Base-by-base conservation (phyloP, 2,329 filamentous ascomycete species). In the Colletotrichum sp. region DNA sequence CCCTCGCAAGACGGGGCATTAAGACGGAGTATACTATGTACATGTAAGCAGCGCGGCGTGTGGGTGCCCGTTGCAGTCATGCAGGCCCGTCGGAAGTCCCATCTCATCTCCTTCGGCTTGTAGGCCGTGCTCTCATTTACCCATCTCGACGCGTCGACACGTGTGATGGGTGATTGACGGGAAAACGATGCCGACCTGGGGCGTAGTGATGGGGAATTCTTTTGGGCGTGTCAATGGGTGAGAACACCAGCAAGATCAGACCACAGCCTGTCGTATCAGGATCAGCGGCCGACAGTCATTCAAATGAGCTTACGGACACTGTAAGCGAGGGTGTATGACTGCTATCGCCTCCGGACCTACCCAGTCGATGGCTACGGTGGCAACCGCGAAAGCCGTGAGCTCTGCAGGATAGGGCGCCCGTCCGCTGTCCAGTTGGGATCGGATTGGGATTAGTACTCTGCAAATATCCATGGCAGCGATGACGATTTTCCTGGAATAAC, bases 121-220 rank as follows among this genome's bases (percentile, higher is more conserved):
- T 38, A 30, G 30, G 43, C 30, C 55, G 28, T 32, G 21, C 38
- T 18, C n/a, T 24, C 28, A 56, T 48, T 58, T 32, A 30, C 36
- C 70, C 64, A 60, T 61, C 36, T 26, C 30, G 38, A 30, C 66
- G 71, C 66, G 66, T 70, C 58, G 66, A 73, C 71, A 38, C 38
- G 56, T 70, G 38, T 26, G 56, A 28, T 56, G 21, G 30, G 56
- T 69, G 65, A 73, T 70, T 69, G 66, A 69, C 64, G 66, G 70
- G 66, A 73, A 73, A 73, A 62, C 18, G 24, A 55, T 55, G 67
- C 58, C 43, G 58, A 58, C 32, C 34, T 18, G 48, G 15, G n/a
- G 43, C 48, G 43, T 26, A 66, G 28, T 32, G 66, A 65, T 32
- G n/a, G 48, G 24, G n/a, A 56, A n/a, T 66, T 52, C 18, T 66